A percentile compares a stretch with the other conserved stretches of the same genome.
Evolutionary conservation across 164 flowering plant species (phyloP).

Genomic region (Santalum album): DNA sequence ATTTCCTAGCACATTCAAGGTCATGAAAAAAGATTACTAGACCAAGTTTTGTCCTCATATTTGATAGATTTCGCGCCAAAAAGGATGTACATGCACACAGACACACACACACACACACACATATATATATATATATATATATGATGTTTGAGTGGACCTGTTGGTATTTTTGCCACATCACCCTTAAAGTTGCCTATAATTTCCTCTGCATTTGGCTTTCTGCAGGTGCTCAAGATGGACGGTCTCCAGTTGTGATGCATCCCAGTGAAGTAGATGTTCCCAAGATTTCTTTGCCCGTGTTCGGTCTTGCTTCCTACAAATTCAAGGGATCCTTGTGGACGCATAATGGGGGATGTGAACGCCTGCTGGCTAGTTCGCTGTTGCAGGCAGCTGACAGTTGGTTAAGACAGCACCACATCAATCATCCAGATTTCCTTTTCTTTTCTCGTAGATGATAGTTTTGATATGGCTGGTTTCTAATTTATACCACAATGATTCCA

Average conservation of each 20-base stretch:
- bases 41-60: too few species aligned
- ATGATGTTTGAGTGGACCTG: too few species aligned
- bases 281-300: slow-evolving; percentile 42
- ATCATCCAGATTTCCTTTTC: slow-evolving; percentile 69
- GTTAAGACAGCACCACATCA: slow-evolving; percentile 46
- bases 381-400: slow-evolving; percentile 60
- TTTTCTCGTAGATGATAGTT: slow-evolving; percentile 39
- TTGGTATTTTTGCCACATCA: too few species aligned
- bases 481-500: background rate
- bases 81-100: too few species aligned
- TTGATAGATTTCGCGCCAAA: too few species aligned
- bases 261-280: slow-evolving; percentile 45
- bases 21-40: too few species aligned
- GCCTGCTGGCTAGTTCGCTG: slow-evolving; percentile 39
- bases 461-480: too few species aligned
- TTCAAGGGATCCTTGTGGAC: slow-evolving; percentile 67
- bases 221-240: slow-evolving; percentile 31
- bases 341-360: slow-evolving; percentile 43
- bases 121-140: too few species aligned
- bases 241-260: slow-evolving; percentile 27
- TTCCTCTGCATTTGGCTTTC: slow-evolving; percentile 4
- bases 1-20: too few species aligned
- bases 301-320: slow-evolving; percentile 85
- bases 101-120: too few species aligned
- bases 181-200: too few species aligned